A percentile compares a stretch with the other conserved stretches of the same genome.
Evolutionary conservation across 2,329 filamentous ascomycete genomes (phyloP).

Genomic region (Cytospora mali): DNA sequence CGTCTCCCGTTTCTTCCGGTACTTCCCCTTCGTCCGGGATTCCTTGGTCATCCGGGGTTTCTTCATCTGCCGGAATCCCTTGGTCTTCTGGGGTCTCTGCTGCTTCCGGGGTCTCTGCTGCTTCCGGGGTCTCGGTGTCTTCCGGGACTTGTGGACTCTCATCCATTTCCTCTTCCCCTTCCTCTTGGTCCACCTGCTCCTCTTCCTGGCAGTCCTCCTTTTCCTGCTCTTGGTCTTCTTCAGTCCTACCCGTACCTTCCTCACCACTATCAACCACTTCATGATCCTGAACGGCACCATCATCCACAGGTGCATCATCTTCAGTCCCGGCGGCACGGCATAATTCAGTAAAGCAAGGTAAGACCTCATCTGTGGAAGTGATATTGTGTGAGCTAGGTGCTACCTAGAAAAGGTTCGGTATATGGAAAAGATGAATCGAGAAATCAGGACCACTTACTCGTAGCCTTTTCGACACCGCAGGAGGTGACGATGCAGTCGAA

Average conservation of each 20-base stretch:
- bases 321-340: neutral
- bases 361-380: neutral
- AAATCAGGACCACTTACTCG: neutral
- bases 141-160: too few relatives aligned
- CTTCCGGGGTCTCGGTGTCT: too few relatives aligned
- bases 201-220: too few relatives aligned
- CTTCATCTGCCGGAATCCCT: too few relatives aligned
- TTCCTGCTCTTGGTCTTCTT: neutral
- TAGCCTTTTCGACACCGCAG: neutral
- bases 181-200: too few relatives aligned
- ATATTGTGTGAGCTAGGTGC: neutral
- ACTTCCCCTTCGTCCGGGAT: too few relatives aligned
- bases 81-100: too few relatives aligned
- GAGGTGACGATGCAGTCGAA: neutral
- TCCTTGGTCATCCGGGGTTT: too few relatives aligned
- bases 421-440: neutral
- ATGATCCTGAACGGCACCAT: neutral
- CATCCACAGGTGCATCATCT: neutral
- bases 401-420: neutral
- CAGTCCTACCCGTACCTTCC: neutral
- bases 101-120: too few relatives aligned
- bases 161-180: too few relatives aligned
- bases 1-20: too few relatives aligned
- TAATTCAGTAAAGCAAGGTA: neutral
- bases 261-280: neutral